Conservation (phyloP, 371 early-diverging fungal genomes). For the Lichtheimia ornata region DNA sequence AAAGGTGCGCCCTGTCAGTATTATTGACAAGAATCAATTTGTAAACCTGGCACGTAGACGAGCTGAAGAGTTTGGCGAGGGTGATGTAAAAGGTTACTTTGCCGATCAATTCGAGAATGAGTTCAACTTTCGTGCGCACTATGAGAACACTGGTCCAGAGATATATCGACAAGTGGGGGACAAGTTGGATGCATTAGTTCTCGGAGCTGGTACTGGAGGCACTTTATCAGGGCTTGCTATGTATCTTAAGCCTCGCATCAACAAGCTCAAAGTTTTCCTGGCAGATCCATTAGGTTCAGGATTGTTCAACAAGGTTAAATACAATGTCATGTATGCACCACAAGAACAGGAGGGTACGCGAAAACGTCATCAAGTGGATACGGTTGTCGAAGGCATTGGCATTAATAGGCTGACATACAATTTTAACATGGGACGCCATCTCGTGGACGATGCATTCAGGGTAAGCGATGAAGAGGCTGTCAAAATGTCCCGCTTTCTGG, state of each 20-base stretch:
- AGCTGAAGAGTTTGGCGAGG: conserved; percentile 65
- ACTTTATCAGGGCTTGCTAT: conserved; percentile 87
- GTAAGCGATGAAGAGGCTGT: conserved; percentile 92
- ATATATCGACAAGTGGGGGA: conserved; percentile 76
- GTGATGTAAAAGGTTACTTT: conserved; percentile 65
- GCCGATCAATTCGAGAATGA: conserved; percentile 95
- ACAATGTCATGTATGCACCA: conserved; percentile 86
- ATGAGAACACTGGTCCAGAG: conserved; percentile 88
- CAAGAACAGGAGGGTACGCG: conserved; percentile 90
- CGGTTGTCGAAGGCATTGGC: conserved; percentile 96
- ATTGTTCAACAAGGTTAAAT: conserved; percentile 87
- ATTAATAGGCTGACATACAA: conserved; percentile 93
- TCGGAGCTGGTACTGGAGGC: conserved; percentile 94
- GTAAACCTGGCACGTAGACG: conserved; percentile 84
- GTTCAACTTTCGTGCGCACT: conserved; percentile 83
- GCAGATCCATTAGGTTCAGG: conserved; percentile 96
- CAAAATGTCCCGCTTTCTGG: conserved; percentile 86
- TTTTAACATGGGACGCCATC: conserved; percentile 64
- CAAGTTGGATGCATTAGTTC: conserved; percentile 79
- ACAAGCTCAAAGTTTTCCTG: conserved; percentile 68
- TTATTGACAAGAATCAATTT: conserved; percentile 90
- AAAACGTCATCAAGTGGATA: conserved; percentile 93
- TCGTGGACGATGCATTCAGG: conserved; percentile 84
- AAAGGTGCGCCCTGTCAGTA: conserved; percentile 88
- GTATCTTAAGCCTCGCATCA: conserved; percentile 74